Base-by-base conservation (phyloP, 768 basidiomycete genomes). In the Sistotremastrum suecicum region DNA sequence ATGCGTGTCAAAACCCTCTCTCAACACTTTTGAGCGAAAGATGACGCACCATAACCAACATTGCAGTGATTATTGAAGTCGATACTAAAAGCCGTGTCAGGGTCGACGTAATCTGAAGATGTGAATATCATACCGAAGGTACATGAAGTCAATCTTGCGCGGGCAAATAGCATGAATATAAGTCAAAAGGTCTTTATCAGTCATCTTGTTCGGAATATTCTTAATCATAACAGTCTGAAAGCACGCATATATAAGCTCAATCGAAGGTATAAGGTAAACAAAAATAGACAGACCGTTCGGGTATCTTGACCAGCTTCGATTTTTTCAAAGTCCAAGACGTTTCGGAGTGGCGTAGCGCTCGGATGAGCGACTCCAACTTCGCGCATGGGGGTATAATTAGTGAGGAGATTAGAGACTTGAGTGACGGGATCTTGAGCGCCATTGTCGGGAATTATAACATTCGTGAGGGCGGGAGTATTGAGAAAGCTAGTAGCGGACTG, bases 201-300 rank as follows among this genome's bases (percentile, higher is more conserved):
- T 80, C 83, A 87, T 85, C 61, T 90, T 89, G 63, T 91, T 92
- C 3, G 89, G 89, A 39, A 92, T 85, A 56, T 92, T 92, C 64
- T 90, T 88, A 50, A 86, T 77, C 83, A 87, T 88, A 41, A 88
- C 78, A 31, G 87, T 88, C 8, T 8, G 20, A 28, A 29, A 39
- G 28, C 20, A 20, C 20, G 20, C 20, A 20, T 20, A 20, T 20
- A 20, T 20, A 20, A 20, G 30, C 20, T 5, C 3, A 7, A 12
- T n/a, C 20, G 34, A 9, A 37, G 30, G 38, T 1, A 9, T 37
- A 38, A 42, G n/a, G 33, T 31, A 12, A 30, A 11, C n/a, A n/a
- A 39, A 39, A 31, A n/a, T n/a, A n/a, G n/a, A n/a, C n/a, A n/a
- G n/a, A n/a, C 35, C 34, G 85, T 86, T 33, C 87, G 70, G 34